phyloP scores from a whole-genome alignment of 1,139 yeast species.

The Blastobotrys aristatus region DNA sequence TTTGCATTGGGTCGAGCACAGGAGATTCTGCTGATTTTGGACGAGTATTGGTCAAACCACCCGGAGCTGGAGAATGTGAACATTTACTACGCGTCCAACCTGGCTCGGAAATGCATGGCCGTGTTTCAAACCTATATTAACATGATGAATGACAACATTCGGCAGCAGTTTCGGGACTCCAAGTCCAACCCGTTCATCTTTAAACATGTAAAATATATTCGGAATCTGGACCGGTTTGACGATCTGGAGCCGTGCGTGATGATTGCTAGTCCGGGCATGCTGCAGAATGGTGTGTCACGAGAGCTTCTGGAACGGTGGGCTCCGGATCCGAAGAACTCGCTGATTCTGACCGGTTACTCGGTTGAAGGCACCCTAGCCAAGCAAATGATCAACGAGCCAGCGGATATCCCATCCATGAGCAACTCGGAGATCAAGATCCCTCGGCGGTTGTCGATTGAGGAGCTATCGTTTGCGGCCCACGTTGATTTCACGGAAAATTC shows the following conservation, averaged over 20 bases:
- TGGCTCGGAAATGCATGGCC: slow-evolving; percentile 95
- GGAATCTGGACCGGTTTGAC: slow-evolving; percentile 76
- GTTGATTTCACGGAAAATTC: slow-evolving; percentile 94
- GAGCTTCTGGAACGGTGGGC: slow-evolving; percentile 94
- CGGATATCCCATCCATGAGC: slow-evolving; percentile 70
- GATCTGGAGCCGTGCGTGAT: slow-evolving; percentile 96
- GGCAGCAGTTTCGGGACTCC: slow-evolving; percentile 71
- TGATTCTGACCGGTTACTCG: slow-evolving; percentile 91
- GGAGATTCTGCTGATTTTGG: slow-evolving; percentile 79
- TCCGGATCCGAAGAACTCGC: slow-evolving; percentile 87
- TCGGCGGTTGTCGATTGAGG: slow-evolving; percentile 84
- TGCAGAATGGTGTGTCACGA: slow-evolving; percentile 91
- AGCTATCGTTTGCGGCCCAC: slow-evolving; percentile 97
- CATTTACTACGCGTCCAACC: slow-evolving; percentile 84
- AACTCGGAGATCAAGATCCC: slow-evolving; percentile 84
- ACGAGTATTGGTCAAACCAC: slow-evolving; percentile 88
- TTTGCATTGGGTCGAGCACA: slow-evolving; percentile 97
- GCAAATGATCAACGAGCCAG: slow-evolving; percentile 79
- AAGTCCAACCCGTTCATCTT: slow-evolving; percentile 85
- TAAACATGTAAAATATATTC: slow-evolving; percentile 74
- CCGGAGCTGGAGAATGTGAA: slow-evolving; percentile 78
- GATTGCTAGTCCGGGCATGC: slow-evolving; percentile 97
- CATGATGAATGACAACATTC: slow-evolving; percentile 91
- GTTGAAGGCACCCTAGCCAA: slow-evolving; percentile 99
- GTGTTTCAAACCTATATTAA: slow-evolving; percentile 94